Evolutionary conservation across 495 filamentous ascomycete species (phyloP).

Genomic region (Neurospora sp.): DNA sequence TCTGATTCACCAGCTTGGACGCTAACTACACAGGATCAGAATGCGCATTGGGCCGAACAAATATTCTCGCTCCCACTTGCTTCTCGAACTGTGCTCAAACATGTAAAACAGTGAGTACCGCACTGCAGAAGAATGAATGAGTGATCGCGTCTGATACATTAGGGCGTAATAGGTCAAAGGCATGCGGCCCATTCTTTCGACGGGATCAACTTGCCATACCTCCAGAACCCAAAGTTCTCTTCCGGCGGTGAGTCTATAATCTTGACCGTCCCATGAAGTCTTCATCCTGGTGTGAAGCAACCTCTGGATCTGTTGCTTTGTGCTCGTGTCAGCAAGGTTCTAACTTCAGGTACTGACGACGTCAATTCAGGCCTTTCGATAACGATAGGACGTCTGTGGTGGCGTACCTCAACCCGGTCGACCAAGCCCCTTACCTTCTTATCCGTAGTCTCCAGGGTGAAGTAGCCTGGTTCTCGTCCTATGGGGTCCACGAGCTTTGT

Average conservation of each 20-base stretch:
- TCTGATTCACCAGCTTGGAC: neutral
- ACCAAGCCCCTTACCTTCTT: conserved; percentile 33
- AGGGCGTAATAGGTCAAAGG: conserved; percentile 15
- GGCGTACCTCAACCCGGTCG: conserved; percentile 30
- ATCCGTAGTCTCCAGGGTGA: conserved; percentile 29
- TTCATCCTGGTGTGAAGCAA: neutral
- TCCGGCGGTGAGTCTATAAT: conserved; percentile 33
- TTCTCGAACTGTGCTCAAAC: conserved; percentile 38
- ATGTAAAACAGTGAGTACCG: conserved; percentile 18
- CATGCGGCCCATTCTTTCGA: conserved; percentile 29
- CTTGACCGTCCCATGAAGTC: neutral
- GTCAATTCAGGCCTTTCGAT: conserved; percentile 34
- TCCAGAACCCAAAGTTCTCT: conserved; percentile 37
- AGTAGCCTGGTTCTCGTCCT: conserved; percentile 35
- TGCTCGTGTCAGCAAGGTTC: neutral
- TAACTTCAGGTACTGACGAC: neutral
- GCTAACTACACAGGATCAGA: conserved; percentile 1
- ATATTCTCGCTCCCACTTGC: conserved; percentile 45
- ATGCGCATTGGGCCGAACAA: conserved; percentile 41
- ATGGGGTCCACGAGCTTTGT: conserved; percentile 40
- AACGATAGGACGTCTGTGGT: conserved; percentile 41
- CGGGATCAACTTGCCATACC: conserved; percentile 34
- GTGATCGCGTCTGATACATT: neutral
- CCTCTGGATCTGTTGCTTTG: neutral
- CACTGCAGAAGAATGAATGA: neutral